Base-by-base conservation (phyloP, 345 rosid species). In the Litchi chinensis region DNA sequence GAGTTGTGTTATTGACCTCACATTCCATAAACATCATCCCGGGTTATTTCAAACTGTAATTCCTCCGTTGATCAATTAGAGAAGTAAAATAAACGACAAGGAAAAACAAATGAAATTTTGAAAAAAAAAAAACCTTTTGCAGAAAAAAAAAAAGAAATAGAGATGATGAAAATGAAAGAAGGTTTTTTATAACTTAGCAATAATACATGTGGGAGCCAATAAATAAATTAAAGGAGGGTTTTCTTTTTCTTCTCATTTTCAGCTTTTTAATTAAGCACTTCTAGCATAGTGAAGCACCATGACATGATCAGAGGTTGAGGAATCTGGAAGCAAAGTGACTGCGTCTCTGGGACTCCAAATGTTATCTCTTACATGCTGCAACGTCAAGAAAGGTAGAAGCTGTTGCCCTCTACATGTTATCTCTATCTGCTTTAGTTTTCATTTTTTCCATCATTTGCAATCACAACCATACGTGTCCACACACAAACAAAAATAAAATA, bases 351-450 rank as follows among this genome's bases (percentile, higher is more conserved):
- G 80, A 83, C 82, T 93, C 99, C 99, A 96, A 72, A 94, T 88
- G 68, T 83, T 79, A 82, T 96, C 98, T 82, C 99, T 90, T 67
- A 96, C 97, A 82, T 96, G 97, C 89, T 93, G 95, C 91, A 96
- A 78, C 73, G 97, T 93, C 87, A 91, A 88, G 87, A 80, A 77
- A 44, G 95, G 99, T 73, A 21, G 84, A 50, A 96, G 92, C 80
- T 89, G 86, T 81, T 94, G 93, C 86, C 98, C 99, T 86, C 91
- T 89, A 84, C 99, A 96, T 83, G 84, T 94, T 86, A 96, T 93
- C 86, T 93, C 99, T 79, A 94, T 67, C 99, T 96, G 97, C 85
- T 79, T 81, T 24, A 11, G 3, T 50, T 50, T 11, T 50, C 4
- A 10, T 11, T 50, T 2, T 50, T 50, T 50, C 16, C 24, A 75